Conservation (phyloP, 208 protist species). For the Acanthamoeba lenticulata region DNA sequence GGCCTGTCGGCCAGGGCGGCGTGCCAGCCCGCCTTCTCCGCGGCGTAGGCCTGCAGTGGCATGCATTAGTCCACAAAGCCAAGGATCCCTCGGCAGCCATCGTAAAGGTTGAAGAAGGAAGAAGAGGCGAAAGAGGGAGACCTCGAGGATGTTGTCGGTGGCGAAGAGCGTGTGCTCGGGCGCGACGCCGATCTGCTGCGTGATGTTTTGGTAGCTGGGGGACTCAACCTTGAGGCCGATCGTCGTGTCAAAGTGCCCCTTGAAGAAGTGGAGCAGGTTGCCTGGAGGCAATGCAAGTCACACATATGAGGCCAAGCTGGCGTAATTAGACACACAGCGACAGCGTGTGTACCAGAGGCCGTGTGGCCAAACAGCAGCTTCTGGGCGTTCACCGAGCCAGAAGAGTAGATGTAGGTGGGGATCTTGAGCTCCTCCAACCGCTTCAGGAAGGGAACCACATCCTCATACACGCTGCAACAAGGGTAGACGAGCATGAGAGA, state of each 20-base stretch:
- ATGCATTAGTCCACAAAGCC: neutral
- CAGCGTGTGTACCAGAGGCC: neutral
- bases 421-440: neutral
- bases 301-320: neutral
- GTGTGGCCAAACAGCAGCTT: constrained; percentile 88
- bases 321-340: neutral
- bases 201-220: constrained; percentile 87
- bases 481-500: neutral
- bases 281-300: constrained; percentile 61
- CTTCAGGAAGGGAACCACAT: constrained; percentile 72
- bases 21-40: constrained; percentile 25
- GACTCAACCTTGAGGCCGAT: constrained; percentile 87
- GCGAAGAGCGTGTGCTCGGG: constrained; percentile 36
- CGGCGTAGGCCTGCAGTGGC: constrained; percentile 66
- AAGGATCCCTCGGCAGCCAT: no score
- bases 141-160: constrained; percentile 56
- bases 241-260: constrained; percentile 89
- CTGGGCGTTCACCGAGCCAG: constrained; percentile 86
- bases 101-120: neutral
- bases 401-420: constrained; percentile 90
- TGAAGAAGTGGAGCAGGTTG: constrained; percentile 86
- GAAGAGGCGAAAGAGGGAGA: neutral
- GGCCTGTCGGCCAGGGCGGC: constrained; percentile 63
- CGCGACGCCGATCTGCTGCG: neutral
- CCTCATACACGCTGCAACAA: constrained; percentile 62